Evolutionary conservation across 2,329 filamentous ascomycete species (phyloP).

Genomic region (Penicillium expansum): DNA sequence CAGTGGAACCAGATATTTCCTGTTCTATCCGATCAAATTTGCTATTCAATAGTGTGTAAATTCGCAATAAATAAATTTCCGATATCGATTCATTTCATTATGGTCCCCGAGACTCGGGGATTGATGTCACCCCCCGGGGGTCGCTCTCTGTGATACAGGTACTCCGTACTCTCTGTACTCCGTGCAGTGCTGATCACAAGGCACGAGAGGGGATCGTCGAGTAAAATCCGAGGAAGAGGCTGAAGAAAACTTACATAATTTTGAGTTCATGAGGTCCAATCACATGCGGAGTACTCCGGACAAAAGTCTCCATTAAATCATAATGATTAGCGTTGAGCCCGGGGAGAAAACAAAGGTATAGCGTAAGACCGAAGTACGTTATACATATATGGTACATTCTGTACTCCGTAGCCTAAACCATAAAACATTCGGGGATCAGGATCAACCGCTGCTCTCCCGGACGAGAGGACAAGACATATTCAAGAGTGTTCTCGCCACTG

Average conservation of each 20-base stretch:
- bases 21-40: neutral
- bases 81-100: neutral
- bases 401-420: neutral
- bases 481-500: neutral
- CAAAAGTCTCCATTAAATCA: neutral
- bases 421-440: neutral
- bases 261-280: neutral
- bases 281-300: neutral
- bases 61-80: slow-evolving; percentile 1
- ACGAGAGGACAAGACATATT: neutral
- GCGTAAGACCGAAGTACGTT: neutral
- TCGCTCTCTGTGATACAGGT: neutral
- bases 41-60: slow-evolving; percentile 2
- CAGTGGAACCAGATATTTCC: neutral
- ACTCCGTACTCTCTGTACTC: neutral
- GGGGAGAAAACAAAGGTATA: neutral
- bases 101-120: slow-evolving; percentile 7
- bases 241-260: slow-evolving; percentile 3
- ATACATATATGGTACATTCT: neutral
- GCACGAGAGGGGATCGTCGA: neutral
- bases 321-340: neutral
- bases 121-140: neutral
- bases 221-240: slow-evolving; percentile 6
- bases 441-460: slow-evolving; percentile 8
- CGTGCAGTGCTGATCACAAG: slow-evolving; percentile 3